Percentiles rank a stretch among this genome's conserved stretches.
Conservation (phyloP, 148 eudicot species). For the Vaccinium darrowii region DNA sequence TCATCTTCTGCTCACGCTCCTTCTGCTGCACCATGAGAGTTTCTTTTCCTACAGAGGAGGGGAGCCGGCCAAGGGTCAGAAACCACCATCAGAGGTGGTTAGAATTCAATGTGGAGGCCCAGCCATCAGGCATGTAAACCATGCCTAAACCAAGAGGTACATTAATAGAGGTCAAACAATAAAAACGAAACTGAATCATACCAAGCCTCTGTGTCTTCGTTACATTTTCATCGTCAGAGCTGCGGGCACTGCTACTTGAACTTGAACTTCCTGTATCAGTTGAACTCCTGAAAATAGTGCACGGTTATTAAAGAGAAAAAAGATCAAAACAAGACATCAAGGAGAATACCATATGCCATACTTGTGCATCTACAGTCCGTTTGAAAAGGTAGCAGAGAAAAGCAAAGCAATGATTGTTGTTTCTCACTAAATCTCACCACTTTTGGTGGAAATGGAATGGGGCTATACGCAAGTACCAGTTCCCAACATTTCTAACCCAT, state of each 20-base stretch:
- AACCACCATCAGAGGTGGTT: not conserved
- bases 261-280: conserved; percentile 57
- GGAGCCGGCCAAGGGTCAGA: conserved; percentile 24
- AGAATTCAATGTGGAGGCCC: not conserved
- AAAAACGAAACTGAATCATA: conserved; percentile 7
- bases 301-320: conserved; percentile 9
- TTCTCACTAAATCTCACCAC: not conserved
- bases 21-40: conserved; percentile 25
- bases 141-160: not conserved
- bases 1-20: conserved; percentile 30
- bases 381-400: not conserved
- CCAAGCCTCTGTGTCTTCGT: conserved; percentile 36
- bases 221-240: conserved; percentile 57
- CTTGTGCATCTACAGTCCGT: not conserved
- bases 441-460: not conserved
- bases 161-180: not conserved
- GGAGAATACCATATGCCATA: not conserved
- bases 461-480: not conserved
- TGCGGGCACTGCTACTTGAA: conserved; percentile 41
- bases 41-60: conserved; percentile 29
- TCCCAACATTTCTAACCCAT: not conserved
- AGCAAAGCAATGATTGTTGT: not conserved
- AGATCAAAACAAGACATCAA: conserved; percentile 6
- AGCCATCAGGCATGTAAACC: not conserved
- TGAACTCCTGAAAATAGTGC: conserved; percentile 49